These are phyloP conservation scores for Bipolaris zeicola DNA, from an alignment of 2,329 filamentous ascomycete species.

Conservation along the genomic window DNA sequence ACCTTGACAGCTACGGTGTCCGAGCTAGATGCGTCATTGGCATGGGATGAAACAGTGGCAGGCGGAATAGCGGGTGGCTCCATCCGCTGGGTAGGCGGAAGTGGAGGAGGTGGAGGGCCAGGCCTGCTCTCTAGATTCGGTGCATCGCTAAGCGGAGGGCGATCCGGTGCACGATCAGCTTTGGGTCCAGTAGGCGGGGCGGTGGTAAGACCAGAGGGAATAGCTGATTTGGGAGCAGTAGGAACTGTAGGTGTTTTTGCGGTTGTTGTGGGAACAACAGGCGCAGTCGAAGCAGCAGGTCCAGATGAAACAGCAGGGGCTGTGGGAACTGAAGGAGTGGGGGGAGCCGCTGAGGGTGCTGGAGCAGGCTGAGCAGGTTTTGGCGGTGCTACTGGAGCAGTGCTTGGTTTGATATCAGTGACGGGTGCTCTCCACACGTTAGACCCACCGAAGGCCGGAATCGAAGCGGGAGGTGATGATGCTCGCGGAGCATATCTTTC, in stretches of 20 bases:
- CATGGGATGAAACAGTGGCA: constrained; percentile 18
- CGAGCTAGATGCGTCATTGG: constrained; percentile 10
- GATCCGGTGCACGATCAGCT: constrained; percentile 43
- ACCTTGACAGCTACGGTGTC: constrained; percentile 25
- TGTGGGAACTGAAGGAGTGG: constrained; percentile 22
- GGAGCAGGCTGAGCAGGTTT: constrained; percentile 34
- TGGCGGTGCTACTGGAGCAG: constrained; percentile 30
- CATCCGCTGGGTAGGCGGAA: constrained; percentile 23
- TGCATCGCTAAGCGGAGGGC: constrained; percentile 26
- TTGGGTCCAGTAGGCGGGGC: constrained; percentile 51
- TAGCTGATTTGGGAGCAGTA: constrained; percentile 40
- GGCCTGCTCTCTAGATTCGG: constrained; percentile 28
- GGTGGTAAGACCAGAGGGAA: constrained; percentile 45
- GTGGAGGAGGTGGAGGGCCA: constrained; percentile 19
- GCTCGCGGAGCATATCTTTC: constrained; percentile 55
- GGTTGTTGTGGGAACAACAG: constrained; percentile 24
- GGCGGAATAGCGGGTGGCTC: constrained; percentile 30
- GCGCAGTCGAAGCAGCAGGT: constrained; percentile 19
- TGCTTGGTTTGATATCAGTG: constrained; percentile 40
- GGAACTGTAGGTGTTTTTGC: constrained; percentile 25
- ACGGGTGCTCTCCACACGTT: constrained; percentile 52
- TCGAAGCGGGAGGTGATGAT: constrained; percentile 60
- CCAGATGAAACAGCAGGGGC: constrained; percentile 23
- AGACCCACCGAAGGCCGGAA: constrained; percentile 61
- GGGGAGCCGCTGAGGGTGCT: constrained; percentile 26